These are phyloP conservation scores for Aspergillus sp. DNA, from an alignment of 2,329 filamentous ascomycete species.

Conservation along the genomic window DNA sequence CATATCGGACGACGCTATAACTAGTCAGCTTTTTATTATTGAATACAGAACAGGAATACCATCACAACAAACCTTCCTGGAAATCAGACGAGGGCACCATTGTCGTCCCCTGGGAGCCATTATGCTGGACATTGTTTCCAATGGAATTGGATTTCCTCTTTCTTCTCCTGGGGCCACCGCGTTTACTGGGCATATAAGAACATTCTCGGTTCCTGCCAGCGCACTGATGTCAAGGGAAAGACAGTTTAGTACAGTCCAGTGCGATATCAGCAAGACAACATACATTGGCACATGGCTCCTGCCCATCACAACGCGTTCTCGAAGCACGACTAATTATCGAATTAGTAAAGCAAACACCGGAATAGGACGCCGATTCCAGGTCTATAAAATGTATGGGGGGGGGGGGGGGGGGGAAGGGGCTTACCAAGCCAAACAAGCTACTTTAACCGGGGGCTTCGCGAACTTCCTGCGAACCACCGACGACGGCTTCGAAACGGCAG, in stretches of 20 bases:
- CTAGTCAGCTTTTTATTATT: slow-evolving; percentile 14
- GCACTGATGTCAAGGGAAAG: slow-evolving; percentile 23
- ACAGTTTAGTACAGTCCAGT: not conserved
- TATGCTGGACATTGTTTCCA: slow-evolving; percentile 14
- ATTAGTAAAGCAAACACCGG: not conserved
- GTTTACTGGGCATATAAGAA: slow-evolving; percentile 38
- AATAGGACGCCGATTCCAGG: not conserved
- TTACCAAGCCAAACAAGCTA: slow-evolving; percentile 40
- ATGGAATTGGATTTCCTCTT: slow-evolving; percentile 22
- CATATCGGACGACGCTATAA: slow-evolving; percentile 22
- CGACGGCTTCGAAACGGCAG: slow-evolving; percentile 17
- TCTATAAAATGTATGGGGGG: not conserved
- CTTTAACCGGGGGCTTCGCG: slow-evolving; percentile 40
- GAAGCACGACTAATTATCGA: slow-evolving; percentile 31
- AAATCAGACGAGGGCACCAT: slow-evolving; percentile 20
- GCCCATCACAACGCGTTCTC: slow-evolving; percentile 39
- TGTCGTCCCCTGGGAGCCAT: slow-evolving; percentile 15
- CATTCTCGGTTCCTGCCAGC: slow-evolving; percentile 34
- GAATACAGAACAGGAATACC: not conserved
- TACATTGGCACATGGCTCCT: slow-evolving; percentile 39
- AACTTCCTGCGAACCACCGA: slow-evolving; percentile 37
- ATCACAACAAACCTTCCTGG: slow-evolving; percentile 27
- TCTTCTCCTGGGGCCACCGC: slow-evolving; percentile 39
- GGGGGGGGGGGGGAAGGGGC: slow-evolving; percentile 7
- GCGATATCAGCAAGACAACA: slow-evolving; percentile 12